Base-by-base conservation (phyloP, 2,329 filamentous ascomycete genomes). In the Xylaria sp. region DNA sequence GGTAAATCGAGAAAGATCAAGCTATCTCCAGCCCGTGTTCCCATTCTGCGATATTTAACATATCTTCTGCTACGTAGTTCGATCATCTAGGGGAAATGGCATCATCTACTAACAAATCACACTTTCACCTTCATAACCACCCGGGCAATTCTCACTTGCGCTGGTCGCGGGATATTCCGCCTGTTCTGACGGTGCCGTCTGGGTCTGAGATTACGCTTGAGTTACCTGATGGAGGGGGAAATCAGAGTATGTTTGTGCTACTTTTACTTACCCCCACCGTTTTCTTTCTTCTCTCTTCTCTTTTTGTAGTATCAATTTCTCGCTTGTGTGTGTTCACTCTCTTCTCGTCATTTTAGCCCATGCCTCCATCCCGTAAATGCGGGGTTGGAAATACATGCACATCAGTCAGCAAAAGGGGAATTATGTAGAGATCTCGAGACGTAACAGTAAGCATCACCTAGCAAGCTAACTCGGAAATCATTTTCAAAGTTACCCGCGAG, bases 201-300 rank as follows among this genome's bases (percentile, higher is more conserved):
- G 85, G 85, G 12, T 75, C 82, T 23, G 81, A 80, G 15, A 76
- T 87, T 61, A 81, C 81, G 28, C 86, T 87, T 70, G 83, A 85
- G 73, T 79, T 85, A 32, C 80, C 82, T 23, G 85, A 87, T 71
- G 85, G 84, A 54, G 84, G 83, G 70, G 83, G 85, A 74, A 85
- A 85, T 68, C 84, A 86, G 74, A 59, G 63, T 65, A 44, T 23
- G 63, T 52, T 41, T 15, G 52, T 7, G 4, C 15, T 39, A 12
- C n/a, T 34, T 44, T 23, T 25, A 51, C 20, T 2, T 25, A 51
- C 12, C 9, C 51, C n/a, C 3, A 32, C 51, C 2, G 5, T 6
- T n/a, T n/a, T 46, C 41, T n/a, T n/a, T 8, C 15, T 41, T 41
- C 15, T 15, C 3, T 41, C 13, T 13, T 41, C 13, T 13, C 39